A percentile compares a stretch with the other conserved stretches of the same genome.
Evolutionary conservation across 495 filamentous ascomycete species (phyloP).

Genomic region (Xylaria flabelliformis): DNA sequence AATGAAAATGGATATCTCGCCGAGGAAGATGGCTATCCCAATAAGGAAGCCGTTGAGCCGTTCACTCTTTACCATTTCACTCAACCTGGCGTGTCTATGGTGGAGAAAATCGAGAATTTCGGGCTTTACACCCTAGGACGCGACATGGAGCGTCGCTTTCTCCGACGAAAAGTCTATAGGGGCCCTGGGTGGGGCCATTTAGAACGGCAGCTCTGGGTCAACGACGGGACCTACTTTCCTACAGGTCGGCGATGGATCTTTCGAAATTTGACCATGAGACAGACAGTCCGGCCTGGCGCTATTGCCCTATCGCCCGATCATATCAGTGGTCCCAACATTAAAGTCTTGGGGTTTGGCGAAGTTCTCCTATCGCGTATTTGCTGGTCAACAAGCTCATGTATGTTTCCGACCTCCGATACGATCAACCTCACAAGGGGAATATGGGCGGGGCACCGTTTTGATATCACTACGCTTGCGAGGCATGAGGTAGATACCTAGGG

Average conservation of each 20-base stretch:
- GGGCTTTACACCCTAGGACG: no score
- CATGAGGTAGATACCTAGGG: conserved; percentile 15
- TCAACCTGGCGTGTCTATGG: neutral
- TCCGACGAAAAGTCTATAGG: neutral
- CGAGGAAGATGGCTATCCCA: neutral
- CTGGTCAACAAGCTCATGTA: conserved; percentile 27
- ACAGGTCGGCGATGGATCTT: conserved; percentile 41
- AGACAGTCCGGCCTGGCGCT: conserved; percentile 39
- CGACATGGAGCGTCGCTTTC: neutral
- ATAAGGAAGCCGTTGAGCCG: neutral
- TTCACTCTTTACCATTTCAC: conserved; percentile 13
- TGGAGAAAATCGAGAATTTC: no score
- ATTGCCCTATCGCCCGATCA: conserved; percentile 29
- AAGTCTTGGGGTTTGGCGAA: conserved; percentile 31
- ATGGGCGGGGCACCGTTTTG: conserved; percentile 38
- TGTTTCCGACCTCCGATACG: neutral
- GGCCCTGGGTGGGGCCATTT: neutral
- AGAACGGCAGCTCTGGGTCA: neutral
- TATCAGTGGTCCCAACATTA: conserved; percentile 29
- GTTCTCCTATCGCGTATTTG: conserved; percentile 31
- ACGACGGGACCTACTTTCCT: conserved; percentile 30
- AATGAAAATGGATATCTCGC: no score
- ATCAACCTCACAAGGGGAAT: conserved; percentile 27
- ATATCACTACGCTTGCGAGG: conserved; percentile 28
- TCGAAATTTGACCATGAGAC: conserved; percentile 40